Base-by-base conservation (phyloP, 73 alveolate species). In the Symbiodinium pilosum region DNA sequence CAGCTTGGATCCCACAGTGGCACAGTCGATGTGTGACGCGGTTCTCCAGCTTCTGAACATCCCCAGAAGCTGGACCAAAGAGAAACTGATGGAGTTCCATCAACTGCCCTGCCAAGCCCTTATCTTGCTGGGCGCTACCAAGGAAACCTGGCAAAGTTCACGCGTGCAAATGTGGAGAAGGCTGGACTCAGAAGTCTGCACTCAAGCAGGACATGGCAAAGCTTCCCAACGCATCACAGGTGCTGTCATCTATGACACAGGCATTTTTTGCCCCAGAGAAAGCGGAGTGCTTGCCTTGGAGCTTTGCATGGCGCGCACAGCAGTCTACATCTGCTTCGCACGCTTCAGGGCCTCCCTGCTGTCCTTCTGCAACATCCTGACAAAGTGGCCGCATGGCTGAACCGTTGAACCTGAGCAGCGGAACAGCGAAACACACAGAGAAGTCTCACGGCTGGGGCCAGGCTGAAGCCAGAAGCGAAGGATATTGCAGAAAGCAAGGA, bases 401-500 rank as follows among this genome's bases (percentile, higher is more conserved):
- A n/a, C n/a, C n/a, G n/a, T n/a, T n/a, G n/a, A n/a, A n/a, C n/a
- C n/a, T n/a, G n/a, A n/a, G n/a, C n/a, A n/a, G n/a, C n/a, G n/a
- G n/a, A n/a, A n/a, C n/a, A n/a, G n/a, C n/a, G n/a, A n/a, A n/a
- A n/a, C 68, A 51, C 73, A 16, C 20, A 16, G 28, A 54, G 73
- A 54, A 54, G 30, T 54, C 34, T 54, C 73, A 26, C 8, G 73
- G 28, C 20, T n/a, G 30, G 73, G 12, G 8, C 81, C 0, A 64
- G 81, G 95, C 81, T 88, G 87, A 88, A 88, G 44, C 95, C 95
- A 1, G 95, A 88, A 43, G 97, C 97, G 21, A 91, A 91, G 88
- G 97, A 91, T 30, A 69, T 71, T 40, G 97, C 97, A 21, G 97
- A 91, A 41, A 69, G 56, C 54, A 88, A 88, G 38, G 95, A 88